Evolutionary conservation across 805 yeast species (phyloP), one percentile per base, ranked within the genome.

Genomic region (Clavispora fructus): DNA sequence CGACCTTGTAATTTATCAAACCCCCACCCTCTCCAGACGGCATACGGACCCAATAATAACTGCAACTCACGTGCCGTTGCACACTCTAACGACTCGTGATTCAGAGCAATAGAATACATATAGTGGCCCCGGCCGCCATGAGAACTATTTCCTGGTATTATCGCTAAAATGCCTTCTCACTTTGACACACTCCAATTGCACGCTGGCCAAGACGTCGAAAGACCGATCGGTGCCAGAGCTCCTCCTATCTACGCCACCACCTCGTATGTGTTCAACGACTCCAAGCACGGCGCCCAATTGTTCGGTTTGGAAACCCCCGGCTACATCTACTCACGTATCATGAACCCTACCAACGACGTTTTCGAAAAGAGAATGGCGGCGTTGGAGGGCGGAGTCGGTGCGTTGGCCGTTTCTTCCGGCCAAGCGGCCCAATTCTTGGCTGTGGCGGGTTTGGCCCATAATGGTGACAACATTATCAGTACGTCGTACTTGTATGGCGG

Each of bases 371-470:
- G 99, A 71, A 77, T 92, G 49, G 95, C 97, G 45, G 95, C 95
- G 43, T 78, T 92, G 50, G 99, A 92, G 70, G 85, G 86, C 47
- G 99, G 98, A 61, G 83, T 82, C 43, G 95, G 86, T 49, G 98
- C 96, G 4, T 69, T 92, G 46, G 95, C 96, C 7, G 84, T 85
- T 25, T 68, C 95, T 19, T 90, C 97, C n/a, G 99, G 99, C 51
- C 97, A 91, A 71, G 92, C 97, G 45, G 97, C 98, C 26, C 97
- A 91, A 66, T 80, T 89, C 55, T 63, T 86, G 48, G 95, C 97
- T 17, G 74, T 90, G 63, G 77, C 87, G 31, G 88, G 88, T 46
- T 75, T 90, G 56, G 95, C 96, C 33, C 89, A 85, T 56, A 66
- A 80, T 46, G 98, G 98, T 58, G 96, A 89, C 63, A 94, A 94